Evolutionary conservation across 768 basidiomycete species (phyloP), one percentile per base, ranked within the genome.

Genomic region (Lyophyllum atratum): DNA sequence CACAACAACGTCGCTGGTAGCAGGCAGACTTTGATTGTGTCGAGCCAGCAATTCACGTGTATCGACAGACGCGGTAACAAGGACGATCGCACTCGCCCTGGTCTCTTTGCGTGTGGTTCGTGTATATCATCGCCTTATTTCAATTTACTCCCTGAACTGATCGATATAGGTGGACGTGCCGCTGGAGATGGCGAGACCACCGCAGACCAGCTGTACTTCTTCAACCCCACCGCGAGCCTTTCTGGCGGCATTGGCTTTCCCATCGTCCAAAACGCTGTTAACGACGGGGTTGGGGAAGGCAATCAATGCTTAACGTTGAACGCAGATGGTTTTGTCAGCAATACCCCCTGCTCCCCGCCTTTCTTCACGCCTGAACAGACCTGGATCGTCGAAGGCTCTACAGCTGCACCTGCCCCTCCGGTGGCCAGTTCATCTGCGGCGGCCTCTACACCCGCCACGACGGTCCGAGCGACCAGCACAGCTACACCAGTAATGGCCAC

Each of bases 1-100:
- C 71, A 70, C 60, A 71, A 69, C 55, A 63, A 70, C 49, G 56
- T 64, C 17, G 46, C 59, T n/a, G 68, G 67, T 47, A 67, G 62
- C 34, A 66, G 61, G 26, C 49, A 51, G 24, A 66, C 69, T 1
- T 60, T 72, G 47, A 69, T 71, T 42, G 68, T 71, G 51, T 71
- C 68, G 50, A 70, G 65, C 50, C 68, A 67, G 50, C 67, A 70
- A 48, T 59, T 67, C 40, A 70, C 67, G 24, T 70, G 68, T 31
- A 57, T 70, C 17, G 67, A 68, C 42, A 65, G 63, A n/a, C 55
- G 69, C 52, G 54, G 62, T 21, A 67, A 68, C 34, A 68, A 55
- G 17, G 61, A 70, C 7, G 66, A 70, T 49, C 63, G 56, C 24
- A 66, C 52, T 48, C 67, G 67, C 39, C 69, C 67, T 21, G 69